Base-by-base conservation (phyloP, 768 basidiomycete genomes). In the Porpolomopsis calyptriformis region DNA sequence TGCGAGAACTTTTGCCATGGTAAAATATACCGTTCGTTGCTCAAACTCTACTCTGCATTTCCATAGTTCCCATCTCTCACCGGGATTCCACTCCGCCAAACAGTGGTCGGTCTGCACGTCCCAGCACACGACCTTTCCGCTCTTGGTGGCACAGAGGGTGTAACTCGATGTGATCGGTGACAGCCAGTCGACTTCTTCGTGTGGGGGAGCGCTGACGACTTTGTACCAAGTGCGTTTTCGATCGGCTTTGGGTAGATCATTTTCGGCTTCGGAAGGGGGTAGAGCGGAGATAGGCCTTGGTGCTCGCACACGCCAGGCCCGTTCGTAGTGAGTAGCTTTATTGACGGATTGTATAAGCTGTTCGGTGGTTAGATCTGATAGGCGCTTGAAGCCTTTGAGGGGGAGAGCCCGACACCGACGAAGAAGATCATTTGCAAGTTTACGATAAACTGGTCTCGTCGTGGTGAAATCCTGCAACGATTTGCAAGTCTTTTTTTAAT, bases 11-110 rank as follows among this genome's bases (percentile, higher is more conserved):
- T 77, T 80, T 1, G 82, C 82, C 81, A 85, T 85, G 0, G 78
- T 81, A 54, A 85, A 83, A 60, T 74, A 85, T 27, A 84, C 82
- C 0, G 77, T 75, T 48, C 77, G 65, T 51, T 77, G 73, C 33
- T 83, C 81, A 55, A 83, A 85, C 55, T 84, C 83, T 14, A 85
- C 82, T 7, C 82, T 64, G 52, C 83, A 85, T 54, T 85, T 85
- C 83, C 82, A 85, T 4, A 85, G 55, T 53, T 83, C 80, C 82
- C 82, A 85, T 14, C 68, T 55, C 18, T 68, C 66, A 1, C 69
- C 70, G 1, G 80, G 81, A 42, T 77, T 74, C 82, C 83, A 85
- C 48, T 83, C 77, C 0, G 79, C 80, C 2, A 84, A 66, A 49
- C 75, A 77, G 12, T 59, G 56, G 41, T 84, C 77, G 2, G 69